Base-by-base conservation (phyloP, 441 rosid genomes). In the Adansonia rubrostipa region DNA sequence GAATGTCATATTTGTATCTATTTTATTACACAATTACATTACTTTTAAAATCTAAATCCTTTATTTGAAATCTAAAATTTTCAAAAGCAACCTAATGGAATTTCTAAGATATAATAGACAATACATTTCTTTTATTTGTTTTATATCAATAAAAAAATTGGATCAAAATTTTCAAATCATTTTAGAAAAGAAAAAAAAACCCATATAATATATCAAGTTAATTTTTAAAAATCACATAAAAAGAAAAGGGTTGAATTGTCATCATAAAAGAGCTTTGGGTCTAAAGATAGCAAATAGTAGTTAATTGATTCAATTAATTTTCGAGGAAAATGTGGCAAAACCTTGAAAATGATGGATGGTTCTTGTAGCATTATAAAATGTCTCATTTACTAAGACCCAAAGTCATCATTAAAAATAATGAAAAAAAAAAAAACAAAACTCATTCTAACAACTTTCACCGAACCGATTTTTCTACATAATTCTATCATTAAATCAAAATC, bases 341-440 rank as follows among this genome's bases (percentile, higher is more conserved):
- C 48, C 47, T 66, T 66, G 71, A 42, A 66, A 66, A 42, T n/a
- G 71, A 66, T 66, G 71, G 71, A 44, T 42, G 28, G 33, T 66
- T 44, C 3, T 17, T 0, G 13, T 44, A 17, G 71, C 53, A 19
- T 57, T 60, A 9, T 20, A 60, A 9, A 60, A 20, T 20, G 64
- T 60, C 40, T 20, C 56, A 4, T 60, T 22, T 5, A 22, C 64
- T 4, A 22, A 9, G 10, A 60, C 2, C 28, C 19, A 20, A 24
- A 24, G 28, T 66, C 53, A 66, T 44, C 2, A 44, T 44, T 1
- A 17, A 44, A 44, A 50, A 48, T 2, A 48, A 17, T 17, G 3
- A 2, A 7, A n/a, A 42, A 42, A 51, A 51, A 51, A 36, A 36
- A 36, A 36, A 24, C 0, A 24, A 53, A 6, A 53, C 57, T 14